A percentile compares a stretch with the other conserved stretches of the same genome.
Evolutionary conservation across 176 grass and related monocot genomes (phyloP).

Genomic region (Elaeis guineensis): DNA sequence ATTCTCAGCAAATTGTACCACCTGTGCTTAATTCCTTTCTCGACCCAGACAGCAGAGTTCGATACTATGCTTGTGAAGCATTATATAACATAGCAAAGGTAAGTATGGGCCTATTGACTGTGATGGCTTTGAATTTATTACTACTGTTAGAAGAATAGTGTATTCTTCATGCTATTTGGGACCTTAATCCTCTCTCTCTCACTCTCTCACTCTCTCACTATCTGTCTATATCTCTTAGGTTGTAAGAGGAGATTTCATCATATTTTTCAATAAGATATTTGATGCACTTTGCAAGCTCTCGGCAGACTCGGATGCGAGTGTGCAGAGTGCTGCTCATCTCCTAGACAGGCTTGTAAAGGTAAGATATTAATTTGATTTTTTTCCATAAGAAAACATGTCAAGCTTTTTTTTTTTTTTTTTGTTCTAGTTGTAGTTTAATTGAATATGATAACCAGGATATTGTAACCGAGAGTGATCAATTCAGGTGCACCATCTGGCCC

Average conservation of each 20-base stretch:
- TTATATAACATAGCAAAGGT: slow-evolving; percentile 99
- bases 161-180: no score
- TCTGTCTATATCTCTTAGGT: slow-evolving; percentile 36
- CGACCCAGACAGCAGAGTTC: slow-evolving; percentile 95
- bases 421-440: background rate
- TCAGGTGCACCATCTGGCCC: slow-evolving; percentile 48
- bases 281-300: slow-evolving; percentile 93
- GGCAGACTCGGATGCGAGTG: slow-evolving; percentile 93
- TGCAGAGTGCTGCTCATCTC: slow-evolving; percentile 99
- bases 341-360: slow-evolving; percentile 98
- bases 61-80: slow-evolving; percentile 99
- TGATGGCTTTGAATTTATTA: no score
- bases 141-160: no score
- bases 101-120: no score
- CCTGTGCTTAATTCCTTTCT: slow-evolving; percentile 71
- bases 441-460: slow-evolving; percentile 66
- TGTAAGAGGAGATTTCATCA: slow-evolving; percentile 94
- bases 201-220: no score
- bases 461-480: slow-evolving; percentile 98
- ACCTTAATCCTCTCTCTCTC: no score
- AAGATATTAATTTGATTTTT: slow-evolving; percentile 6
- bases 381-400: slow-evolving; percentile 1
- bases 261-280: slow-evolving; percentile 97
- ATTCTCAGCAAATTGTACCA: slow-evolving; percentile 69
- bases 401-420: slow-evolving; percentile 4